These are phyloP conservation scores for Trichosporon ovoides DNA, from an alignment of 1,284 basidiomycete genomes.

Conservation along the genomic window DNA sequence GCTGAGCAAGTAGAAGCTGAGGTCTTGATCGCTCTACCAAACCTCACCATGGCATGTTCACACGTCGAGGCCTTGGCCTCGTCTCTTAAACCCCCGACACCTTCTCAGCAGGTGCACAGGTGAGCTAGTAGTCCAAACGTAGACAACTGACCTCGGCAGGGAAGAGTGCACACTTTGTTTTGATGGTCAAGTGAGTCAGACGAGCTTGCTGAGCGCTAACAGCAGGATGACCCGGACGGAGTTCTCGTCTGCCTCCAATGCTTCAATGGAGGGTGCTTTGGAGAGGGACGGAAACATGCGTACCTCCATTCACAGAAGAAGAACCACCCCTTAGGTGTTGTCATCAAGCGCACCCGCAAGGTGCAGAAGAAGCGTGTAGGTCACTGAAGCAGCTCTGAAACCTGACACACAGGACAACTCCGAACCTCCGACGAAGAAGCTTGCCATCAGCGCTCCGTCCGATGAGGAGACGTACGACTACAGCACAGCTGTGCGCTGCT, in stretches of 20 bases:
- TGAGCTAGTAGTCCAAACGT: slow-evolving; percentile 22
- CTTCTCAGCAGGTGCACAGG: slow-evolving; percentile 46
- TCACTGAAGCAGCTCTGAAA: slow-evolving; percentile 16
- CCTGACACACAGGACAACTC: slow-evolving; percentile 51
- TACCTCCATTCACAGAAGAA: slow-evolving; percentile 64
- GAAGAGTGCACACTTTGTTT: slow-evolving; percentile 77
- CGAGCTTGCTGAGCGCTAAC: slow-evolving; percentile 9
- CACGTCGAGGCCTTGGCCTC: slow-evolving; percentile 31
- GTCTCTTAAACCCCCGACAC: slow-evolving; percentile 31
- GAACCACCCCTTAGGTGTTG: slow-evolving; percentile 71
- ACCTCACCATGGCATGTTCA: slow-evolving; percentile 24
- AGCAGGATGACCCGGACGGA: slow-evolving; percentile 66
- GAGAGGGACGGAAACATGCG: slow-evolving; percentile 61
- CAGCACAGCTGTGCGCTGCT: slow-evolving; percentile 65
- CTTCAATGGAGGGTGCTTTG: slow-evolving; percentile 85
- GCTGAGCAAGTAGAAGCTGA: not conserved
- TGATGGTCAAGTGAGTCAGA: slow-evolving; percentile 73
- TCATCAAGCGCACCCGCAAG: slow-evolving; percentile 71
- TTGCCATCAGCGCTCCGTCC: slow-evolving; percentile 75
- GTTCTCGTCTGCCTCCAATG: slow-evolving; percentile 86
- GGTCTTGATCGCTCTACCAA: not conserved
- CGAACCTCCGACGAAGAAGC: slow-evolving; percentile 82
- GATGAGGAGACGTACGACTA: slow-evolving; percentile 86
- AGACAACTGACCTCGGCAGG: slow-evolving; percentile 22
- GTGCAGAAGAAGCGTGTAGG: slow-evolving; percentile 62